Evolutionary conservation across 345 rosid species (phyloP).

Genomic region (Anastatica hierochuntica): DNA sequence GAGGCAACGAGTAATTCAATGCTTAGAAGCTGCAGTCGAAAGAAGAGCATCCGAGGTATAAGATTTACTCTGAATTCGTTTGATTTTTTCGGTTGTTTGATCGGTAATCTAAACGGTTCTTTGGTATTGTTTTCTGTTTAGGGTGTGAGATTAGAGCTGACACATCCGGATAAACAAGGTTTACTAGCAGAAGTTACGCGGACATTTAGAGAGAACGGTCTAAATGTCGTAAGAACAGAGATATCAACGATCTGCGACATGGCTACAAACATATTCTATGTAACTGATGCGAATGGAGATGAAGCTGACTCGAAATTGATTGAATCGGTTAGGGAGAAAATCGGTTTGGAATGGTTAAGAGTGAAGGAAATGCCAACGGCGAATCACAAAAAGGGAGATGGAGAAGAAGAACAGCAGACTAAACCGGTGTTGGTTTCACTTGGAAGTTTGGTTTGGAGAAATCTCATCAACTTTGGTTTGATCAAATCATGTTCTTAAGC

Average conservation of each 20-base stretch:
- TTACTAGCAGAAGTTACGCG: slow-evolving; percentile 80
- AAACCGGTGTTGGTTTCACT: slow-evolving; percentile 73
- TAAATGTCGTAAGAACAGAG: slow-evolving; percentile 88
- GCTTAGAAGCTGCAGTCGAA: slow-evolving; percentile 76
- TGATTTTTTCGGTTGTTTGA: no score
- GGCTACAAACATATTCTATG: slow-evolving; percentile 62
- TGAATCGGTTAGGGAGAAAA: slow-evolving; percentile 62
- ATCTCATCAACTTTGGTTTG: slow-evolving; percentile 75
- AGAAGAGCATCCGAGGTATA: slow-evolving; percentile 79
- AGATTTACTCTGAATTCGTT: no score
- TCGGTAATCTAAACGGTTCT: no score
- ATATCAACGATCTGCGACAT: slow-evolving; percentile 48
- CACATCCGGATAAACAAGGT: slow-evolving; percentile 50
- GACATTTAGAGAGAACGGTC: slow-evolving; percentile 84
- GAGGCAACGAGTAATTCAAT: slow-evolving; percentile 79
- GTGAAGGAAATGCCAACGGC: slow-evolving; percentile 75
- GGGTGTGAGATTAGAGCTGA: slow-evolving; percentile 84
- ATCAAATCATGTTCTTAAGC: slow-evolving; percentile 63
- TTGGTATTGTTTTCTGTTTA: slow-evolving; percentile 18
- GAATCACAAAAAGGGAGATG: slow-evolving; percentile 33
- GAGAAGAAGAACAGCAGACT: slow-evolving; percentile 44
- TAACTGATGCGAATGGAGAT: slow-evolving; percentile 64
- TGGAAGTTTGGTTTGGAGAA: slow-evolving; percentile 78
- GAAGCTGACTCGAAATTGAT: slow-evolving; percentile 50
- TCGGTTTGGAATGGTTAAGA: slow-evolving; percentile 48